Percentiles rank a stretch among this genome's conserved stretches.
phyloP scores from a whole-genome alignment of 2,329 filamentous ascomycete species.

The Bipolaris zeicola region DNA sequence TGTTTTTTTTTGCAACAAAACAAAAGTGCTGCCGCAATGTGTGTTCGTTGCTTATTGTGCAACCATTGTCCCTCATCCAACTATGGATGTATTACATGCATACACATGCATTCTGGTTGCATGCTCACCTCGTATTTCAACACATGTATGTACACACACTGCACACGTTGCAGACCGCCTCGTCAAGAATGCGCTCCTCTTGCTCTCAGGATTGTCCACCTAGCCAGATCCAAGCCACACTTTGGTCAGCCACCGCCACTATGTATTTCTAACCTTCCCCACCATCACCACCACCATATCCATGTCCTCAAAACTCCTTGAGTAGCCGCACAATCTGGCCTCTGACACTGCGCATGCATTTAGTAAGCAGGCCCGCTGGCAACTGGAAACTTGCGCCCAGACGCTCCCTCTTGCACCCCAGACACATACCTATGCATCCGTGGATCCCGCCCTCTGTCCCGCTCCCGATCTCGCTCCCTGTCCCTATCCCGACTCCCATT shows the following conservation, averaged over 20 bases:
- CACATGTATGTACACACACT: background rate
- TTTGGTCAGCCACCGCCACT: background rate
- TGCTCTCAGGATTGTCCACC: background rate
- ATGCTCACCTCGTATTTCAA: background rate
- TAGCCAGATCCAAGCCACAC: background rate
- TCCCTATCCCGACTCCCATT: constrained; percentile 20
- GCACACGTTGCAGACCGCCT: background rate
- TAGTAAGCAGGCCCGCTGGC: constrained; percentile 25
- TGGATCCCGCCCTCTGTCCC: constrained; percentile 27
- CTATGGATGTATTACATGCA: too few species aligned
- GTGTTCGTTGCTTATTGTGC: too few species aligned
- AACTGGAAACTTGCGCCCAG: constrained; percentile 42
- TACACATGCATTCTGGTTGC: background rate
- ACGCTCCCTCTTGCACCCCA: constrained; percentile 43
- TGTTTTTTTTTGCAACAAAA: background rate
- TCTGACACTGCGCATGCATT: constrained; percentile 22
- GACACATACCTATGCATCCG: constrained; percentile 42
- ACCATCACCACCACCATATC: background rate
- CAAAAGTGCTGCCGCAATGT: background rate
- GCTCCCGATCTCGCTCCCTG: background rate
- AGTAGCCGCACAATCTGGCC: constrained; percentile 24
- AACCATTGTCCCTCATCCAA: too few species aligned
- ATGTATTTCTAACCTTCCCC: background rate
- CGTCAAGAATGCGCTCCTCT: background rate
- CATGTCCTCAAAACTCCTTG: constrained; percentile 26